Percentiles rank a stretch among this genome's conserved stretches.
Evolutionary conservation across 1,284 basidiomycete genomes (phyloP).

Genomic region (Boletellus sp.): DNA sequence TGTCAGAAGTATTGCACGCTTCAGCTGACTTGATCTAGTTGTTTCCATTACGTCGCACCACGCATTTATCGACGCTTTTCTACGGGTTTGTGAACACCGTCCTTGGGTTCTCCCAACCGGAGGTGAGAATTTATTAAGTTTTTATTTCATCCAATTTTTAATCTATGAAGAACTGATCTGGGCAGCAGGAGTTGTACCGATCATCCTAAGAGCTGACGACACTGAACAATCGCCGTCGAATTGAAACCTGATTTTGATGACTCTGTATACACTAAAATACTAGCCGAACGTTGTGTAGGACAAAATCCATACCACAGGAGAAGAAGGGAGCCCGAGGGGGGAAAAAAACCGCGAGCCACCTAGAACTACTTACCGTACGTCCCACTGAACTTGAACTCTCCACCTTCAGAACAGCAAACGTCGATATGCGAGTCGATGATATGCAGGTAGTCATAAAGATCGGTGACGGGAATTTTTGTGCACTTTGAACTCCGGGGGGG

Average conservation of each 20-base stretch:
- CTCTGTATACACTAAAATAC: not conserved
- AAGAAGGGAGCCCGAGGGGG: no score
- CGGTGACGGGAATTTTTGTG: constrained; percentile 46
- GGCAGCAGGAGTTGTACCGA: constrained; percentile 24
- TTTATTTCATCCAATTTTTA: no score
- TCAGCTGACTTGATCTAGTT: constrained; percentile 34
- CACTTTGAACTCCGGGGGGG: constrained; percentile 49
- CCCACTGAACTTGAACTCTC: constrained; percentile 52
- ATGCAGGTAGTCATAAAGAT: constrained; percentile 39
- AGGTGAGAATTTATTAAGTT: constrained; percentile 45
- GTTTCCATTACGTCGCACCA: constrained; percentile 65
- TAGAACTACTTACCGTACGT: constrained; percentile 35
- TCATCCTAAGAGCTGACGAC: constrained; percentile 22
- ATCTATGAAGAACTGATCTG: constrained; percentile 1
- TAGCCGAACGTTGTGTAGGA: not conserved
- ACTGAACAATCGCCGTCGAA: constrained; percentile 12
- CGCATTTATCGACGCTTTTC: constrained; percentile 55
- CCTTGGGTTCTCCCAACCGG: constrained; percentile 54
- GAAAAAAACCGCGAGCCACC: no score
- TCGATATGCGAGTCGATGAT: constrained; percentile 46
- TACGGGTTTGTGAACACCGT: constrained; percentile 43
- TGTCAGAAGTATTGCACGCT: not conserved
- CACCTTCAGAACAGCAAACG: constrained; percentile 47
- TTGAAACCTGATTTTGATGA: constrained; percentile 5
- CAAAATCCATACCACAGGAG: no score